A percentile compares a stretch with the other conserved stretches of the same genome.
Evolutionary conservation across 345 rosid genomes (phyloP).

Genomic region (Carallia brachiata): DNA sequence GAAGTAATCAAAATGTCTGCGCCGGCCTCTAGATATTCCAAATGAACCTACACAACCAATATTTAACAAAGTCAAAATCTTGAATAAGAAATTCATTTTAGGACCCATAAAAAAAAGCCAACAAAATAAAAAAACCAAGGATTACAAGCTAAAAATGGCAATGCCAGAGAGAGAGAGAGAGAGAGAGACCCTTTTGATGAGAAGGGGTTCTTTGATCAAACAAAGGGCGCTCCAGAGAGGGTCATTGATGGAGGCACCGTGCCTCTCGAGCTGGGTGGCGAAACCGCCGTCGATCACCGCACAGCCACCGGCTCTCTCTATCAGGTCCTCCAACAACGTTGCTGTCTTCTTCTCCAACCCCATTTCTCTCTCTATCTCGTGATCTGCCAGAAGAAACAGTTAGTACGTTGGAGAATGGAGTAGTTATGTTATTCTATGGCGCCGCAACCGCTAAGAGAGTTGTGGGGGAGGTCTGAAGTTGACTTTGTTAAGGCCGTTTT

Average conservation of each 20-base stretch:
- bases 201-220: constrained; percentile 68
- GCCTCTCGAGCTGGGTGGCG: constrained; percentile 86
- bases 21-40: constrained; percentile 90
- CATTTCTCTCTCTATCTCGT: constrained; percentile 31
- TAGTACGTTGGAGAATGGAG: not conserved
- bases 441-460: no score
- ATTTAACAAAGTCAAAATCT: not conserved
- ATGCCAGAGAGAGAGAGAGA: not conserved
- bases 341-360: constrained; percentile 36
- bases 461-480: no score
- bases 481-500: no score
- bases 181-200: constrained; percentile 53
- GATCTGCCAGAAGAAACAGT: not conserved
- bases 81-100: not conserved
- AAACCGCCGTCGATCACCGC: constrained; percentile 94
- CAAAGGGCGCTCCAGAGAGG: constrained; percentile 93
- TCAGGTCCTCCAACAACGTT: constrained; percentile 59
- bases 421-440: not conserved
- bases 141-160: not conserved
- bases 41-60: constrained; percentile 58
- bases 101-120: not conserved
- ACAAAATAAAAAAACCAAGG: not conserved
- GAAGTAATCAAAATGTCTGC: constrained; percentile 85
- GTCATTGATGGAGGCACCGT: constrained; percentile 82
- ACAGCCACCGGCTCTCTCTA: constrained; percentile 76